Conservation (phyloP, 2,329 filamentous ascomycete genomes). For the Penicillium freii region DNA sequence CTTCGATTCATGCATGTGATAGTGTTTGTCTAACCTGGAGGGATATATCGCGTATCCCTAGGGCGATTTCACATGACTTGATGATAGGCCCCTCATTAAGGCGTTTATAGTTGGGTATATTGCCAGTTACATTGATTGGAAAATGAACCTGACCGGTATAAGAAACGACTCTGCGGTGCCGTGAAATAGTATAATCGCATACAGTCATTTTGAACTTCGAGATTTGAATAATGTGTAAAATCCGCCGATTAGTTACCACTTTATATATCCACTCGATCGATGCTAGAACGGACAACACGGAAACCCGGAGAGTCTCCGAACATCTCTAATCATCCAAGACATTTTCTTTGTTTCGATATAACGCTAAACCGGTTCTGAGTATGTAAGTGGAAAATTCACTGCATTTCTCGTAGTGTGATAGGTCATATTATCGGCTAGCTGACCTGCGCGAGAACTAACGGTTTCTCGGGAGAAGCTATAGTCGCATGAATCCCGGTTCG, state of each 20-base stretch:
- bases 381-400: neutral
- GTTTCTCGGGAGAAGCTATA: neutral
- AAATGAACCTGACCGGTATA: neutral
- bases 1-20: too few relatives aligned
- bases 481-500: neutral
- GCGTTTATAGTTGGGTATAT: neutral
- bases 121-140: neutral
- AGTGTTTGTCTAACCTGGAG: neutral
- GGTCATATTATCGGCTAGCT: neutral
- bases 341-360: neutral
- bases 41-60: neutral
- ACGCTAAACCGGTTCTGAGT: neutral
- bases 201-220: neutral
- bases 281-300: neutral
- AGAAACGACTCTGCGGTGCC: too few relatives aligned
- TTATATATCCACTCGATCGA: neutral
- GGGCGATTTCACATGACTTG: neutral
- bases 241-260: neutral
- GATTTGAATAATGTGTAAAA: neutral
- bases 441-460: neutral
- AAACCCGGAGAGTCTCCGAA: neutral
- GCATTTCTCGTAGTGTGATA: neutral
- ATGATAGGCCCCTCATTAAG: neutral
- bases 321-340: neutral
- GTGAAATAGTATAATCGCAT: neutral